These are phyloP conservation scores for Primulina eburnea DNA, from an alignment of 257 asterid species.

Conservation along the genomic window DNA sequence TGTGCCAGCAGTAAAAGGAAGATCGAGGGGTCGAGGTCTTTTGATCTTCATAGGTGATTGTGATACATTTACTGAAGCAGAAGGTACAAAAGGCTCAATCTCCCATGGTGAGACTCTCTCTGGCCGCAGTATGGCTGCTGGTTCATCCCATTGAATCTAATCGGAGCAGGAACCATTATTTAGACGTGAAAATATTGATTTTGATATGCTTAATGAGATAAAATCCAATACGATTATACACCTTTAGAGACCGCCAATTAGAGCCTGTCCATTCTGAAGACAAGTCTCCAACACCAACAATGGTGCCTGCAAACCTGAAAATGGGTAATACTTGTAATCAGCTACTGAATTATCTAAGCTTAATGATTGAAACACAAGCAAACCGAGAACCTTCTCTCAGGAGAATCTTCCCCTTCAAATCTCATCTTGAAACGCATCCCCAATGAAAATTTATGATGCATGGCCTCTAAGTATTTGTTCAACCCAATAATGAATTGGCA, in stretches of 20 bases:
- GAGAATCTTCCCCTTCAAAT: conserved; percentile 86
- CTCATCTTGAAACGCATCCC: conserved; percentile 86
- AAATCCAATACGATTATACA: conserved; percentile 18
- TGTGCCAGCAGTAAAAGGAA: conserved; percentile 52
- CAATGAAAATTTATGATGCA: conserved; percentile 45
- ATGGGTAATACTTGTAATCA: neutral
- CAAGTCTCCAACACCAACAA: conserved; percentile 65
- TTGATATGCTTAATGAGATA: neutral
- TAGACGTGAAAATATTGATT: neutral
- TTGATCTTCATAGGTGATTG: conserved; percentile 51
- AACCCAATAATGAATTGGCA: conserved; percentile 72
- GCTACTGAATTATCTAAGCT: conserved; percentile 2
- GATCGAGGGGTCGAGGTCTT: conserved; percentile 65
- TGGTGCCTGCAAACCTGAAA: conserved; percentile 78
- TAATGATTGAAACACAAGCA: neutral
- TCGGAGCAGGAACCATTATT: neutral
- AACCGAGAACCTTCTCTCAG: conserved; percentile 55
- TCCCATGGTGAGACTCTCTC: conserved; percentile 84
- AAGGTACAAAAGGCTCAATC: conserved; percentile 68
- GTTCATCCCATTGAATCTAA: conserved; percentile 89
- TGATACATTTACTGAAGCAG: conserved; percentile 40
- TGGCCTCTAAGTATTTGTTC: conserved; percentile 68
- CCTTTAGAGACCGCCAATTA: conserved; percentile 89
- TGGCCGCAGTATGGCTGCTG: conserved; percentile 50
- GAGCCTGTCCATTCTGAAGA: conserved; percentile 69